Evolutionary conservation across 768 basidiomycete species (phyloP), one percentile per base, ranked within the genome.

Genomic region (Phaeotremella fagi): DNA sequence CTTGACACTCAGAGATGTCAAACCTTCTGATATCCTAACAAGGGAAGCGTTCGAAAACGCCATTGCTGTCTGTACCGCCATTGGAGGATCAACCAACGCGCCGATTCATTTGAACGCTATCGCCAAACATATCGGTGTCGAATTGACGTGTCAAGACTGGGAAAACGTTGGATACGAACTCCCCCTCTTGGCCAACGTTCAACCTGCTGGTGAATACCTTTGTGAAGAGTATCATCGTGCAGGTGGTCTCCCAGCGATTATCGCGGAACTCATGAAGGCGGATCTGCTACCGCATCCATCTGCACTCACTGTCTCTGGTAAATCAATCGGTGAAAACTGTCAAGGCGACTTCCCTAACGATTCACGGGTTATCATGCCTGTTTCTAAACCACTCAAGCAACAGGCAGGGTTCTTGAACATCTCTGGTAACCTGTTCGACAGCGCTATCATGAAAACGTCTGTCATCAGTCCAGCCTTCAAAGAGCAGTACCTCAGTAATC

Each of bases 111-210:
- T 52, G 35, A 36, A n/a, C 20, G 49, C 49, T n/a, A 42, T 50
- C 18, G 49, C 49, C 11, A 41, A 42, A 22, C 33, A 36, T 16
- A 26, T 50, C 37, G 90, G 90, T 23, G 84, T 97, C 76, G 81
- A 82, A 43, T 80, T 97, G 53, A 81, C 80, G 27, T 77, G 95
- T 44, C 88, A 91, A 63, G 92, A 95, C 73, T 87, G 95, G 80
- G 90, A 92, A 74, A 78, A 74, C 49, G 88, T 94, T 51, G 90
- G 89, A 11, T 90, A 97, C 71, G 82, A 85, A 42, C 83, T 80
- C 1, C 92, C 92, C 9, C 92, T 94, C 82, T 79, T 97, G 60
- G 90, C 90, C n/a, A 87, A 97, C 75, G 82, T 97, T 61, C 92
- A 91, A 70, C 92, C 92, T 1, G 88, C 86, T 57, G 92, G 92